Evolutionary conservation across 805 yeast genomes (phyloP).

Genomic region (Yamadazyma akitaensis): DNA sequence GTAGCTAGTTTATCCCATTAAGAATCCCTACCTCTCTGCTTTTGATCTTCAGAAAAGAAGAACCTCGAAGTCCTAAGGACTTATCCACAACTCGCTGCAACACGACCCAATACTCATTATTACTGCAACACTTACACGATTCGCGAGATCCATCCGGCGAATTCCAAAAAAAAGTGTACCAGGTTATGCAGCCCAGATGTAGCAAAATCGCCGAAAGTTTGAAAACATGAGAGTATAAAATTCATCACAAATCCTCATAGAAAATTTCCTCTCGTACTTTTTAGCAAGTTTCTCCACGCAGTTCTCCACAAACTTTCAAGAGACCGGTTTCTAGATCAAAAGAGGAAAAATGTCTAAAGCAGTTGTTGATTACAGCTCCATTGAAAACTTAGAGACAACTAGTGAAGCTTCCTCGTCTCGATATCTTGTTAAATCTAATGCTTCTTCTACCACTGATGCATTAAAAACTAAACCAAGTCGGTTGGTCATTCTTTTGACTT

Average conservation of each 20-base stretch:
- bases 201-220: constrained; percentile 4
- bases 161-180: background rate
- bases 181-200: constrained; percentile 2
- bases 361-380: background rate
- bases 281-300: background rate
- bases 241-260: constrained; percentile 1
- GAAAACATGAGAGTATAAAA: constrained; percentile 1
- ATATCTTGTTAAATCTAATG: background rate
- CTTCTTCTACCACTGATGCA: background rate
- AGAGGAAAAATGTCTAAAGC: constrained; percentile 5
- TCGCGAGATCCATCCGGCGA: constrained; percentile 4
- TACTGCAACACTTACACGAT: too few species aligned
- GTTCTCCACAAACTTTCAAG: background rate
- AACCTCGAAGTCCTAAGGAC: too few species aligned
- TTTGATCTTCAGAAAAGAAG: too few species aligned
- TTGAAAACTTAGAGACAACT: background rate
- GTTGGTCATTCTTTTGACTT: constrained; percentile 64
- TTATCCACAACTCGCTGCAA: too few species aligned
- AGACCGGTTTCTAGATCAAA: background rate
- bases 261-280: background rate
- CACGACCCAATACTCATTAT: too few species aligned
- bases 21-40: too few species aligned
- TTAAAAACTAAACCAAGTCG: constrained; percentile 47
- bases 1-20: background rate
- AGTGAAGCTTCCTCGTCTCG: constrained; percentile 7